These are phyloP conservation scores for Phlebopus sp. DNA, from an alignment of 1,284 basidiomycete genomes.

Conservation along the genomic window DNA sequence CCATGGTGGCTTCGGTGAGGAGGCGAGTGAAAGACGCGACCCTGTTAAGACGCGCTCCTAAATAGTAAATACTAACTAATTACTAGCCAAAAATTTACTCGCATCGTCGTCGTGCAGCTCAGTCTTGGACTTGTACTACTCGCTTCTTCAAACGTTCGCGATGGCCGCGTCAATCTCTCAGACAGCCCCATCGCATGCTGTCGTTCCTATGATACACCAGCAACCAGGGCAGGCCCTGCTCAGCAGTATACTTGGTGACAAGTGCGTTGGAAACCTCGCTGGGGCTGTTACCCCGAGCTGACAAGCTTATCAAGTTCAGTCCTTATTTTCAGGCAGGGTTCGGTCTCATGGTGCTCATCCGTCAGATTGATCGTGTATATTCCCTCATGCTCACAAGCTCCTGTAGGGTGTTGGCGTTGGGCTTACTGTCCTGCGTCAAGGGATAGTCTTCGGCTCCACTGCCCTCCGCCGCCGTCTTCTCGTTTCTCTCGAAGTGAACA, in stretches of 20 bases:
- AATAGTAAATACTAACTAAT: slow-evolving; percentile 8
- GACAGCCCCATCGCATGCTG: slow-evolving; percentile 6
- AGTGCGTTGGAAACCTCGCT: slow-evolving; percentile 24
- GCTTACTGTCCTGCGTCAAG: slow-evolving; percentile 72
- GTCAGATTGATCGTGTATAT: slow-evolving; percentile 3
- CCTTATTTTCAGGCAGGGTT: slow-evolving; percentile 96
- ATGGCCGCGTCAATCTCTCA: background rate
- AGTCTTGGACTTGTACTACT: background rate
- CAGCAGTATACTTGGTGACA: slow-evolving; percentile 28
- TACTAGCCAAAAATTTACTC: slow-evolving; percentile 1
- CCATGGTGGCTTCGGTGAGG: slow-evolving; percentile 30
- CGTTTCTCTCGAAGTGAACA: slow-evolving; percentile 94
- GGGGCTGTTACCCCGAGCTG: slow-evolving; percentile 2
- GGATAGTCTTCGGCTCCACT: slow-evolving; percentile 65
- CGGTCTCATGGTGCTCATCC: slow-evolving; percentile 79
- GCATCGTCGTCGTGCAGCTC: background rate
- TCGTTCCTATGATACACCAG: slow-evolving; percentile 7
- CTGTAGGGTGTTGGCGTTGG: slow-evolving; percentile 83
- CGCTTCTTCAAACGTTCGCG: background rate
- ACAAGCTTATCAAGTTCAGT: slow-evolving; percentile 48
- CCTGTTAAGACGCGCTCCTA: slow-evolving; percentile 25
- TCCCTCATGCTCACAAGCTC: slow-evolving; percentile 3
- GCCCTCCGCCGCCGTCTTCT: slow-evolving; percentile 87
- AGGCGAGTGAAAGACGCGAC: slow-evolving; percentile 25
- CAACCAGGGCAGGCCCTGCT: slow-evolving; percentile 17